Evolutionary conservation across 139 green algal genomes (phyloP), one percentile per base, ranked within the genome.

Genomic region (Dunaliella sp.): DNA sequence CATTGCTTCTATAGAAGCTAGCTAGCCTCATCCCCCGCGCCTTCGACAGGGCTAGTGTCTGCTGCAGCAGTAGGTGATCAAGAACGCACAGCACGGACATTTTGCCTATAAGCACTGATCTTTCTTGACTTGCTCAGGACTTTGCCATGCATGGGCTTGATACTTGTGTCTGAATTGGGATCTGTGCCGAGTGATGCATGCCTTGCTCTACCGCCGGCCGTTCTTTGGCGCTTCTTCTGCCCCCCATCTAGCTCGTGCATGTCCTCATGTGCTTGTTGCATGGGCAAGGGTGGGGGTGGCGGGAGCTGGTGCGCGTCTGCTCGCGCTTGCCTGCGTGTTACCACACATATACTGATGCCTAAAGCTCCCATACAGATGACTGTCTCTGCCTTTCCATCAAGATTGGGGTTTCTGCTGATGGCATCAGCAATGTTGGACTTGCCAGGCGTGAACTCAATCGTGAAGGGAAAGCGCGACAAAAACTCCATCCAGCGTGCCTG

Each of bases 361-460:
- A 65, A 26, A 16, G 48, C 48, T 16, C 48, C 48, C 48, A 65
- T 16, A 65, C 48, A 65, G 7, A 65, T 7, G 48, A 16, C 48
- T 16, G 16, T 16, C 16, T 65, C 48, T 65, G 7, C 48, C 48
- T 65, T 16, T 16, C 16, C 48, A 65, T 65, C 48, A 65, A 85
- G 0, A n/a, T 58, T 86, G 1, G 85, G 25, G 36, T 92, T 87
- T 0, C 88, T 80, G 65, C 36, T 57, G 0, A 93, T 72, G 0
- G 88, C 81, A 38, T 93, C 90, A 72, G 87, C 90, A 0, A 90
- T 82, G 16, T 93, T 93, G n/a, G 57, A 30, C 24, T 86, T 89
- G 0, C 91, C 90, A 28, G 90, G 87, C 1, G 57, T 74, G 73
- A 92, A 92, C 0, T 77, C 7, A 32, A 90, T 88, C 0, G 75